Percentiles rank a stretch among this genome's conserved stretches.
These are phyloP conservation scores for Trichosporon sp. DNA, from an alignment of 1,284 basidiomycete genomes.

Conservation along the genomic window DNA sequence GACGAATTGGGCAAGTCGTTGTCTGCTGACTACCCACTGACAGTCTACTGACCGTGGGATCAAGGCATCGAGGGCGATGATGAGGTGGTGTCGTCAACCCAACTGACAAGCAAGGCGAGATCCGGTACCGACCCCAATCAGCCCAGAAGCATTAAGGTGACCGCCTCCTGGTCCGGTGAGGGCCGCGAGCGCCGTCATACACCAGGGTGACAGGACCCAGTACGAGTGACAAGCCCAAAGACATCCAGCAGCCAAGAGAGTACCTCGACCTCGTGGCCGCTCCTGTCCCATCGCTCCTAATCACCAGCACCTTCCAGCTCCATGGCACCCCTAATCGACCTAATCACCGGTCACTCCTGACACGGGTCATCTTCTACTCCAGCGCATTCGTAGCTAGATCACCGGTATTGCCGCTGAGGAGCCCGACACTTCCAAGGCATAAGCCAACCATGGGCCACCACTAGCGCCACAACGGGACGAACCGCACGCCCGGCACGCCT, in stretches of 20 bases:
- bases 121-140: neutral
- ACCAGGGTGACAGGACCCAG: neutral
- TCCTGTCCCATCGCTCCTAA: too few species aligned
- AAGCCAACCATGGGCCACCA: neutral
- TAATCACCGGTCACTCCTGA: neutral
- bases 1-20: too few species aligned
- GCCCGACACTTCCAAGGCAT: neutral
- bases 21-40: too few species aligned
- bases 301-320: neutral
- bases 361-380: too few species aligned
- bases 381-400: too few species aligned
- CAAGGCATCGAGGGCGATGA: too few species aligned
- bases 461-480: neutral
- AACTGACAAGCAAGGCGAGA: neutral
- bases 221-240: neutral
- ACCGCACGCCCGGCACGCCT: slow-evolving; percentile 9
- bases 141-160: neutral
- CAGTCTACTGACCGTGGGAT: too few species aligned
- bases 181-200: neutral
- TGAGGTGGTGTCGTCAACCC: neutral
- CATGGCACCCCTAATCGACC: too few species aligned
- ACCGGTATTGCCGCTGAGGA: too few species aligned
- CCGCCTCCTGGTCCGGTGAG: neutral
- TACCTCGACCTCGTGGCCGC: too few species aligned
- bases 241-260: too few species aligned